Conservation (phyloP, 140 eudicot species). For the Cichorium intybus region DNA sequence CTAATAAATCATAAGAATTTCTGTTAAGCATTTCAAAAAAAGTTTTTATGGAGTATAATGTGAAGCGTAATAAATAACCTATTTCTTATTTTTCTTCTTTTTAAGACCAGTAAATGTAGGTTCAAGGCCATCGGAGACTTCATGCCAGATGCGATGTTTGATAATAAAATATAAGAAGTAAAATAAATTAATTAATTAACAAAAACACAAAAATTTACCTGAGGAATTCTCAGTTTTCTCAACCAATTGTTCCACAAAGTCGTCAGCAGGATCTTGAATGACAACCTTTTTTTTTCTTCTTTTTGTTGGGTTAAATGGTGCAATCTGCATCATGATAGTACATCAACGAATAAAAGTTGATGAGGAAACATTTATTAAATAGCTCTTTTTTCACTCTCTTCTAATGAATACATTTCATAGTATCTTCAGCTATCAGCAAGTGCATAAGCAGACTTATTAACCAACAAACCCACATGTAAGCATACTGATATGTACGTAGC, state of each 20-base stretch:
- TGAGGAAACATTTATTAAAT: too few species aligned
- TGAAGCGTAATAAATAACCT: conserved; percentile 29
- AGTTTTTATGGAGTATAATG: background rate
- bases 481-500: too few species aligned
- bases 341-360: background rate
- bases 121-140: conserved; percentile 62
- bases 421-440: too few species aligned
- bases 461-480: too few species aligned
- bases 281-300: conserved; percentile 84
- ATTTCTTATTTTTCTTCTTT: conserved; percentile 79
- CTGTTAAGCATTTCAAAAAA: background rate
- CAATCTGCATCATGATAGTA: background rate
- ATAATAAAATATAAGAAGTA: too few species aligned
- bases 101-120: conserved; percentile 60
- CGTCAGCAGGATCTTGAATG: conserved; percentile 56
- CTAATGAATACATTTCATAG: too few species aligned
- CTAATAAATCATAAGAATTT: conserved; percentile 33
- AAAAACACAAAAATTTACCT: conserved; percentile 19
- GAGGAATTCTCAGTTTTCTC: conserved; percentile 55
- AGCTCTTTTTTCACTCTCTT: too few species aligned
- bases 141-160: too few species aligned
- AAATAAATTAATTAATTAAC: too few species aligned
- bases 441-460: too few species aligned
- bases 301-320: conserved; percentile 47
- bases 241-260: conserved; percentile 36